These are phyloP conservation scores for Begonia masoniana DNA, from an alignment of 306 rosid species.

Conservation along the genomic window DNA sequence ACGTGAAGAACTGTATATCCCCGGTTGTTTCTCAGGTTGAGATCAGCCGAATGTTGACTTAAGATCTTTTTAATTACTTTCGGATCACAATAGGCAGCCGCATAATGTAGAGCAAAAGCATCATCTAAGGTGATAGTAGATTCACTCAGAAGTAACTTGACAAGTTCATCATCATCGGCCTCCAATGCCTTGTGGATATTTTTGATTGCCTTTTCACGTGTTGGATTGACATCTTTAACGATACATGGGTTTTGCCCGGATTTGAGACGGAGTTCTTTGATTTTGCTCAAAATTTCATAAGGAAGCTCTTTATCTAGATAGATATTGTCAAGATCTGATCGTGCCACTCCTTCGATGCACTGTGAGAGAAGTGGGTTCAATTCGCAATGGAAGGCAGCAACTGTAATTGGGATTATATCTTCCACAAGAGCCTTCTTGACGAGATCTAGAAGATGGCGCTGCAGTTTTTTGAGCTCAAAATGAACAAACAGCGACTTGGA, in stretches of 20 bases:
- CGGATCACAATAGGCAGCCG: conserved; percentile 74
- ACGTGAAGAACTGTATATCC: conserved; percentile 69
- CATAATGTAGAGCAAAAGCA: conserved; percentile 74
- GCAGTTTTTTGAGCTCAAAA: conserved; percentile 7
- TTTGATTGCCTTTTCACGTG: conserved; percentile 40
- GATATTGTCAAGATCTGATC: conserved; percentile 53
- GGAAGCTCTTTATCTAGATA: conserved; percentile 74
- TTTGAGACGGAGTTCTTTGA: conserved; percentile 28
- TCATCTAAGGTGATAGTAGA: conserved; percentile 55
- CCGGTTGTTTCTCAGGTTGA: conserved; percentile 34
- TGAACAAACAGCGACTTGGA: too few species aligned
- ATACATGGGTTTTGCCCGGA: conserved; percentile 16
- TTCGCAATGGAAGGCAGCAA: conserved; percentile 52
- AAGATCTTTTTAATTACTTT: conserved; percentile 74
- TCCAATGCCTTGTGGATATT: conserved; percentile 67
- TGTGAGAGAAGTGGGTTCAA: conserved; percentile 37
- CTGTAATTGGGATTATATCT: conserved; percentile 64
- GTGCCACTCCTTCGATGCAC: conserved; percentile 56
- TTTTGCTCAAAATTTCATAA: conserved; percentile 25
- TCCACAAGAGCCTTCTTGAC: conserved; percentile 78
- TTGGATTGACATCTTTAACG: conserved; percentile 25
- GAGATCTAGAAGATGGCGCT: conserved; percentile 68
- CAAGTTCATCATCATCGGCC: conserved; percentile 76
- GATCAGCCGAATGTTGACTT: conserved; percentile 28
- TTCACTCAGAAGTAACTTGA: conserved; percentile 55